Conservation (phyloP, 1,284 basidiomycete species). For the Psilocybe mexicana region DNA sequence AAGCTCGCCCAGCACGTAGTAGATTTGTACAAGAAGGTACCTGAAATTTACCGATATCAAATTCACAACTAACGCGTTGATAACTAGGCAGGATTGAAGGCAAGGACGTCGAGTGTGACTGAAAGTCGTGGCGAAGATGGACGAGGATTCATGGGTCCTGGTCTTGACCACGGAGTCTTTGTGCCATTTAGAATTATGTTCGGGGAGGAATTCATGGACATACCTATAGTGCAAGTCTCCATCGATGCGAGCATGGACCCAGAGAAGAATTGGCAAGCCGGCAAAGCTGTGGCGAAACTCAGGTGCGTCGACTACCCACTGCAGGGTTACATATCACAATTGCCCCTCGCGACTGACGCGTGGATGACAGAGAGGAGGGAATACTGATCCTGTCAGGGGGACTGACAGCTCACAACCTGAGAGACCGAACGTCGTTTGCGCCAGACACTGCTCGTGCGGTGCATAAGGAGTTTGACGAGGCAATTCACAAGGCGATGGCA, state of each 20-base stretch:
- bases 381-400: constrained; percentile 74
- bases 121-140: constrained; percentile 71
- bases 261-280: constrained; percentile 63
- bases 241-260: constrained; percentile 65
- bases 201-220: constrained; percentile 54
- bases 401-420: constrained; percentile 66
- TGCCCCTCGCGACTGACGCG: neutral
- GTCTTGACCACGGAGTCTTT: constrained; percentile 73
- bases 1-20: constrained; percentile 59
- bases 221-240: constrained; percentile 72
- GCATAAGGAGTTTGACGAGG: constrained; percentile 59
- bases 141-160: constrained; percentile 62
- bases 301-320: constrained; percentile 36
- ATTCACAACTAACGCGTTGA: neutral
- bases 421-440: constrained; percentile 53
- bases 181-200: constrained; percentile 80
- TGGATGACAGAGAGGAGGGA: constrained; percentile 51
- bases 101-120: constrained; percentile 47
- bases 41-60: constrained; percentile 7
- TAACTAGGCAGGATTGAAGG: constrained; percentile 40
- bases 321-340: neutral
- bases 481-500: constrained; percentile 56
- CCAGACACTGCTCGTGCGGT: constrained; percentile 47
- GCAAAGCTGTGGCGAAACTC: constrained; percentile 59
- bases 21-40: constrained; percentile 56